Conservation (phyloP, 768 basidiomycete genomes). For the Boletus vermiculosoides region DNA sequence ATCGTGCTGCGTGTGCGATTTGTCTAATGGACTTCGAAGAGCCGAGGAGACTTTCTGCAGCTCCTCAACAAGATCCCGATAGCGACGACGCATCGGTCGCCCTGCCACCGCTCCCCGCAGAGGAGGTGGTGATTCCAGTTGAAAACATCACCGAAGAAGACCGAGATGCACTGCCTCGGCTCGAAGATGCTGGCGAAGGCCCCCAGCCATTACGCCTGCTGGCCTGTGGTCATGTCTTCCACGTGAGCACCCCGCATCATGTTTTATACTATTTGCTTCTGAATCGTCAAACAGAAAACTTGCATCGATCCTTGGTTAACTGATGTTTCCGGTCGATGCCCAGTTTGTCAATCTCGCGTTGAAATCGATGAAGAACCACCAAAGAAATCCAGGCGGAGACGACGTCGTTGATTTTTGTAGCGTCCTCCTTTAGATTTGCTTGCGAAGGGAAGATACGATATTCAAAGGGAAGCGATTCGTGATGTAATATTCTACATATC, state of each 20-base stretch:
- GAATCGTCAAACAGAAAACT: conserved; percentile 54
- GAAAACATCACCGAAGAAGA: conserved; percentile 42
- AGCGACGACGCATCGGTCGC: conserved; percentile 10
- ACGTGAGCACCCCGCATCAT: conserved; percentile 57
- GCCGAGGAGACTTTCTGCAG: conserved; percentile 43
- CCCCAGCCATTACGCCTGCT: conserved; percentile 75
- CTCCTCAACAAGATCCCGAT: conserved; percentile 31
- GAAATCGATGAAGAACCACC: conserved; percentile 43
- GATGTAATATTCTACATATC: conserved; percentile 33
- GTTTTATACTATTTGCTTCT: conserved; percentile 1
- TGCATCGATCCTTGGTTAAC: conserved; percentile 90
- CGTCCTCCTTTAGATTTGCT: conserved; percentile 4
- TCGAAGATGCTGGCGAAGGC: conserved; percentile 73
- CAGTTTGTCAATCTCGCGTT: conserved; percentile 78
- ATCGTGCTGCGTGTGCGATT: conserved; percentile 82
- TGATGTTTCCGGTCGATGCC: conserved; percentile 84
- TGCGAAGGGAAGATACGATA: conserved; percentile 24
- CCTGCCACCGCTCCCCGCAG: conserved; percentile 13
- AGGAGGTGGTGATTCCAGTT: conserved; percentile 31
- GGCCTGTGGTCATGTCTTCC: conserved; percentile 85
- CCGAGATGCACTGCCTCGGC: conserved; percentile 43
- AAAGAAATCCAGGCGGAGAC: conserved; percentile 33
- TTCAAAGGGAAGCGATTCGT: conserved; percentile 26
- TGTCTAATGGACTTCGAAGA: conserved; percentile 85
- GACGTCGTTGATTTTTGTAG: conserved; percentile 17